These are phyloP conservation scores for Rhizopogon hawkerae DNA, from an alignment of 1,284 basidiomycete genomes.

Conservation along the genomic window DNA sequence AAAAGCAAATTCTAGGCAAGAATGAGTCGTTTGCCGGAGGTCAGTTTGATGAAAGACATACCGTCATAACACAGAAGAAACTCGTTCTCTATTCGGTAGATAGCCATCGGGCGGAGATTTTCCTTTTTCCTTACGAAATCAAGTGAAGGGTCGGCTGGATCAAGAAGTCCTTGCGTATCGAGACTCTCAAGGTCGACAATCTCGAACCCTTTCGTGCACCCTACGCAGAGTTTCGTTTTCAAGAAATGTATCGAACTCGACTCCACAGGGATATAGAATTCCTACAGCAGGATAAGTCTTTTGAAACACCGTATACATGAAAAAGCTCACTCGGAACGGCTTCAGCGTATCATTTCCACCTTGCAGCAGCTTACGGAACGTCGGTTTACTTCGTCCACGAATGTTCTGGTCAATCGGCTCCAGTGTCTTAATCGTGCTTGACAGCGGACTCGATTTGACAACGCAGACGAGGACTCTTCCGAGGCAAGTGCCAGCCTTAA, in stretches of 20 bases:
- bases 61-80: constrained; percentile 98
- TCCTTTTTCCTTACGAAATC: constrained; percentile 93
- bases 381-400: constrained; percentile 80
- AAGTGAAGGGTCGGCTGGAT: constrained; percentile 85
- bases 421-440: constrained; percentile 95
- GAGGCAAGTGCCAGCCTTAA: constrained; percentile 92
- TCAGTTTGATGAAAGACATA: constrained; percentile 24
- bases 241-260: constrained; percentile 96
- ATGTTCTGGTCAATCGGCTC: constrained; percentile 92
- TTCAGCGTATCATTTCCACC: constrained; percentile 92
- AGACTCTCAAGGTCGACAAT: constrained; percentile 97
- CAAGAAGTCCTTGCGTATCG: constrained; percentile 93
- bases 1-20: constrained; percentile 83
- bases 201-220: constrained; percentile 98
- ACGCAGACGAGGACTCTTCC: constrained; percentile 95
- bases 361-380: constrained; percentile 89
- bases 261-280: constrained; percentile 98
- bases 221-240: constrained; percentile 96
- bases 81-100: constrained; percentile 95
- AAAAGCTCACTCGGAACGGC: constrained; percentile 72
- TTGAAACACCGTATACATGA: neutral
- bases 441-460: constrained; percentile 91
- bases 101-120: constrained; percentile 88
- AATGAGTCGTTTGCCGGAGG: constrained; percentile 8
- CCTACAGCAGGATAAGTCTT: constrained; percentile 37